Evolutionary conservation across 2,329 filamentous ascomycete genomes (phyloP), one percentile per base, ranked within the genome.

Genomic region (Stagonosporopsis chrysanthemi): DNA sequence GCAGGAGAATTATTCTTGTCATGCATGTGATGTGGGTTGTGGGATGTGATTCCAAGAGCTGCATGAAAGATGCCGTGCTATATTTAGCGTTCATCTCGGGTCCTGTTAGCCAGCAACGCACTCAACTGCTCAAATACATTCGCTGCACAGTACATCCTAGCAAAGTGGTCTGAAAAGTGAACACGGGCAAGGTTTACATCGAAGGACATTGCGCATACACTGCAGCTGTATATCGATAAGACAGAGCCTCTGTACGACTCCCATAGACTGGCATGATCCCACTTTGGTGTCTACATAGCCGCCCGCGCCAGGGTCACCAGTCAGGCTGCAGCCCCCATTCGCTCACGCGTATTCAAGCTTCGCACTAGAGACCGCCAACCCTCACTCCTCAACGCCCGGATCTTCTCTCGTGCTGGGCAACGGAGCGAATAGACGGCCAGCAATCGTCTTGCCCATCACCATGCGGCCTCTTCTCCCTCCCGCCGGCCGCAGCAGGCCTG

Each of bases 301-400:
- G 56, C 56, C 56, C 51, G 48, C 44, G 31, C 49, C 43, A 47
- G 35, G 38, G 31, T 50, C 33, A 28, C 47, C 40, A 33, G 44
- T 11, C 6, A 15, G 12, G 19, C 50, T 50, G 56, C 49, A 45
- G 15, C 60, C 59, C 35, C 55, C 45, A 67, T 69, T 69, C 57
- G 66, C 63, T 60, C 44, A 53, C 26, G 36, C 35, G 36, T 41
- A 51, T 24, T 59, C 63, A 66, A 67, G 64, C 60, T 58, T 66
- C 60, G 49, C 50, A 56, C 59, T 55, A 54, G 46, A 56, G 29
- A 40, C 43, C 4, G 61, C 61, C 60, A 61, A 60, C 51, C 60
- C 52, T 60, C 59, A 38, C 56, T 42, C 48, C 45, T 46, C 56
- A 50, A 58, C 58, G 63, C 52, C 60, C 53, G 56, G 54, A 59